Evolutionary conservation across 768 basidiomycete species (phyloP), one percentile per base, ranked within the genome.

Genomic region (Dentipellis sp.): DNA sequence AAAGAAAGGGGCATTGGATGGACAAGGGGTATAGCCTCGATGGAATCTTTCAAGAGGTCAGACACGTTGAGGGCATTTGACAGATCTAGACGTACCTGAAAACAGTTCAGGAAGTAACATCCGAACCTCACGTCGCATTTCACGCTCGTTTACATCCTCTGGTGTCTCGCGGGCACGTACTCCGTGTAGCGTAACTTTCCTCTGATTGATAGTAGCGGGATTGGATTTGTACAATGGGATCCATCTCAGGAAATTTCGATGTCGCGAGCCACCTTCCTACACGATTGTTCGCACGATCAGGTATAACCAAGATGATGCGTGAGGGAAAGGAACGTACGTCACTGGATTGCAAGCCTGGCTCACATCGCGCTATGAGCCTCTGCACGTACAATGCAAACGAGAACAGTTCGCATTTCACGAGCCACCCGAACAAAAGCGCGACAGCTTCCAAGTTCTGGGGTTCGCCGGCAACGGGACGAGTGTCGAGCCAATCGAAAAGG

Each of bases 401-500:
- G 66, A 91, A 91, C 17, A 90, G 65, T 12, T 78, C 81, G n/a
- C 73, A 69, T 64, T 82, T 81, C 11, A 88, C 79, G 1, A 93
- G 75, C 65, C 86, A 83, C 3, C 83, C 88, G 54, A 82, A 89
- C 7, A 92, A 69, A 14, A 84, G 69, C 10, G 88, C 77, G 23
- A 90, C 77, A n/a, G 79, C 68, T 34, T 75, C 71, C 3, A 88
- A 71, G 62, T 83, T 87, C 6, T 68, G 69, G 12, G 66, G 55
- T 34, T 89, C 80, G 1, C 74, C 78, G 3, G 84, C 84, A 16
- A 80, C 77, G 6, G 82, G 78, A 10, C 78, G 84, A 1, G 73
- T 72, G 64, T 92, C 87, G 23, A 92, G 69, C 91, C 91, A 93
- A 52, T 86, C 82, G 62, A 93, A 91, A 10, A 93, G 69, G 58